A percentile compares a stretch with the other conserved stretches of the same genome.
phyloP scores from a whole-genome alignment of 768 basidiomycete genomes.

The Suillus luteus region DNA sequence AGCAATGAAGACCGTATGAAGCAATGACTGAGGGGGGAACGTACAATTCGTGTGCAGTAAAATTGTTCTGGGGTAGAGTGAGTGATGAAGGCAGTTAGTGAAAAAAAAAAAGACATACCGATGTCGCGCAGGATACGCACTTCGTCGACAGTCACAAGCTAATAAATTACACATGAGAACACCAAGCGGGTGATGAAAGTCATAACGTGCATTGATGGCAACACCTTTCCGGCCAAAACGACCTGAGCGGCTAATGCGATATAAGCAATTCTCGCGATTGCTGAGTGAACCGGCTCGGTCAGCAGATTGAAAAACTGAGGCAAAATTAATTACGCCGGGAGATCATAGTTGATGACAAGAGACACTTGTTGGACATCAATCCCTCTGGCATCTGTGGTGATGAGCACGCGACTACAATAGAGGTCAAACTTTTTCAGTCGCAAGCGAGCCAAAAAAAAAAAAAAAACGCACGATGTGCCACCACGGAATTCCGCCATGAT shows the following conservation, averaged over 20 bases:
- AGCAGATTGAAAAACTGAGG: slow-evolving; percentile 13
- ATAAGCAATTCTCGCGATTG: slow-evolving; percentile 99
- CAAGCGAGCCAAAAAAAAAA: slow-evolving; percentile 15
- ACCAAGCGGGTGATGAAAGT: slow-evolving; percentile 13
- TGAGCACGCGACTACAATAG: slow-evolving; percentile 76
- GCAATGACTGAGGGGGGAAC: slow-evolving; percentile 23
- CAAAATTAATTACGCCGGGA: slow-evolving; percentile 73
- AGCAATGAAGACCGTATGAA: slow-evolving; percentile 1
- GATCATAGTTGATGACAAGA: slow-evolving; percentile 95
- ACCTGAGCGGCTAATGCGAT: slow-evolving; percentile 98
- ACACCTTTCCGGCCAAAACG: slow-evolving; percentile 99
- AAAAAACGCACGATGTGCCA: slow-evolving; percentile 75
- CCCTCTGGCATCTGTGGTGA: slow-evolving; percentile 94
- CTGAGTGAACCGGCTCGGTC: slow-evolving; percentile 38
- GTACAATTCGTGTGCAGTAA: slow-evolving; percentile 92
- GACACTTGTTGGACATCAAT: slow-evolving; percentile 99
- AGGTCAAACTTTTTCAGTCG: slow-evolving; percentile 6
- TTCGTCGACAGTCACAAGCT: slow-evolving; percentile 95
- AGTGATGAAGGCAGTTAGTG: slow-evolving; percentile 16
- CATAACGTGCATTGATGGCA: slow-evolving; percentile 85
- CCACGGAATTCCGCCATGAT: slow-evolving; percentile 97
- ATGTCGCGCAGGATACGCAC: slow-evolving; percentile 97
- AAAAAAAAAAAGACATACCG: slow-evolving; percentile 50
- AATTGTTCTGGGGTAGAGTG: slow-evolving; percentile 71
- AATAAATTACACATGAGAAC: slow-evolving; percentile 22